Conservation (phyloP, 2,329 filamentous ascomycete genomes). For the Xylariales sp. region DNA sequence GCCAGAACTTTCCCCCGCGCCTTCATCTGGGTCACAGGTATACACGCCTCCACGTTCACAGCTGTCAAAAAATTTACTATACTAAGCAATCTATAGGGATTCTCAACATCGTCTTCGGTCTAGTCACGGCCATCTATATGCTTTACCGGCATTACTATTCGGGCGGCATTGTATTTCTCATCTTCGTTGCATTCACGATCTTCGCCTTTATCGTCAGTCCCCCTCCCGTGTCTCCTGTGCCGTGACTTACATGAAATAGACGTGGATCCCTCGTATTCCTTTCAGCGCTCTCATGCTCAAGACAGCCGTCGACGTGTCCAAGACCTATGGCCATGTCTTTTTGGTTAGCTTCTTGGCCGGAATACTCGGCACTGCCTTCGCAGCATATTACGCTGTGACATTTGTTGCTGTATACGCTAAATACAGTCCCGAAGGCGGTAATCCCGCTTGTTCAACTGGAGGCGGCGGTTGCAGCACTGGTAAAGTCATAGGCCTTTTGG, state of each 20-base stretch:
- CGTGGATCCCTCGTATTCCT: slow-evolving; percentile 90
- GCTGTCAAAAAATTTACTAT: neutral
- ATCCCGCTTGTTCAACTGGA: slow-evolving; percentile 63
- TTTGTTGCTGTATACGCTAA: slow-evolving; percentile 87
- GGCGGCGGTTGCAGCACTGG: slow-evolving; percentile 75
- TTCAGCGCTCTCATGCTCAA: slow-evolving; percentile 92
- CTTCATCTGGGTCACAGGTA: slow-evolving; percentile 90
- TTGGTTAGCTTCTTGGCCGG: slow-evolving; percentile 87
- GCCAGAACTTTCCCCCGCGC: slow-evolving; percentile 85
- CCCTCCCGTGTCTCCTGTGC: neutral
- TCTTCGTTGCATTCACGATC: slow-evolving; percentile 83
- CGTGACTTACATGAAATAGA: slow-evolving; percentile 48
- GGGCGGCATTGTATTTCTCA: slow-evolving; percentile 86
- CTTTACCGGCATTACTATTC: slow-evolving; percentile 80
- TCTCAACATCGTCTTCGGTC: slow-evolving; percentile 82
- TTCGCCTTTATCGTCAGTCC: slow-evolving; percentile 75
- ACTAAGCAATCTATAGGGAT: slow-evolving; percentile 58
- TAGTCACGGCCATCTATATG: slow-evolving; percentile 91
- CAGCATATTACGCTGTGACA: slow-evolving; percentile 87
- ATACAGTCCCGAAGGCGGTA: slow-evolving; percentile 73
- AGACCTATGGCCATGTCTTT: slow-evolving; percentile 86
- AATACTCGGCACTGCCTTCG: slow-evolving; percentile 78
- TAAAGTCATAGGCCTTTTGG: slow-evolving; percentile 85
- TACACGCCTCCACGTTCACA: neutral
- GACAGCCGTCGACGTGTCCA: slow-evolving; percentile 86